Evolutionary conservation across 1,139 yeast species (phyloP), one percentile per base, ranked within the genome.

Genomic region (Sugiyamaella paludigena): DNA sequence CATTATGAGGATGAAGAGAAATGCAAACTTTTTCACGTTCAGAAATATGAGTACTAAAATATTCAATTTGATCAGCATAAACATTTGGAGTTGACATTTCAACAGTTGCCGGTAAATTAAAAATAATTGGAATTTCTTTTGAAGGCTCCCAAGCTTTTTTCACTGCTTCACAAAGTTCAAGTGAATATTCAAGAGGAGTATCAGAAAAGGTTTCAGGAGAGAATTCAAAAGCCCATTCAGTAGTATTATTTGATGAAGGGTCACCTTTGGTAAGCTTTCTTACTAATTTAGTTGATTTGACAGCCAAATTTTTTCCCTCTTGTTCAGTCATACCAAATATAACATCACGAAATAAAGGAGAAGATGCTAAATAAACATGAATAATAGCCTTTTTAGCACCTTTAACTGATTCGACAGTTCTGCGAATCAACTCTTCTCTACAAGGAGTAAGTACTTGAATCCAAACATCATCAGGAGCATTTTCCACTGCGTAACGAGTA

Each of bases 31-130:
- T 87, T 59, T 88, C 95, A 63, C 98, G 83, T 64, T 91, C 85
- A 40, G 84, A 68, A 50, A 92, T 85, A 61, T 84, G 78, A 26
- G 83, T 82, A 55, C 84, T 74, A 66, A 92, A 92, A 68, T 85
- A 89, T 72, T 92, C 98, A 56, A 92, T 83, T 74, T 91, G 98
- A 71, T 92, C 98, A 47, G 98, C 98, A 63, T 88, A 92, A 39
- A 91, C 83, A 67, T 92, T 92, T 55, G 98, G 98, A 38, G 94
- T 80, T 26, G 95, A 75, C 78, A 91, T 86, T 73, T 92, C 98
- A 35, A 92, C 98, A n/a, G 98, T 92, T 37, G 98, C 98, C 9
- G 98, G 98, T 61, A 92, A 77, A 73, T 92, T 92, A 77, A 92
- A 91, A 59, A 92, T 88, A 60, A 92, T 88, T 52, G 96, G 96